Evolutionary conservation across 306 rosid species (phyloP).

Genomic region (Rosa chinensis): DNA sequence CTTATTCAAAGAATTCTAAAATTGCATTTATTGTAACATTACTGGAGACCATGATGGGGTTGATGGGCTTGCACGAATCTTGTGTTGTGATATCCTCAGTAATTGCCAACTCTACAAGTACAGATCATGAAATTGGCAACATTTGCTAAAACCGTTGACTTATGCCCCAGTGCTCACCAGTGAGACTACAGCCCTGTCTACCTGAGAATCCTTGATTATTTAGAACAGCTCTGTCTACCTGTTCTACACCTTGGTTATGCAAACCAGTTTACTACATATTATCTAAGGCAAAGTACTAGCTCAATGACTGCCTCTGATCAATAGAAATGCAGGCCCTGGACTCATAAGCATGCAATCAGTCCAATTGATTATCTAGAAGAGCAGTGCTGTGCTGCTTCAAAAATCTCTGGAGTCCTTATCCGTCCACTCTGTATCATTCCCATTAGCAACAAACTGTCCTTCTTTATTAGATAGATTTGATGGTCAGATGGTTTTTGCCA

Average conservation of each 20-base stretch:
- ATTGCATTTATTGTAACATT: not conserved
- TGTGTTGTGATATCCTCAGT: not conserved
- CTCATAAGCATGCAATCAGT: not conserved
- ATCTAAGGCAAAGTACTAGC: not conserved
- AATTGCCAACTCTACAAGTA: not conserved
- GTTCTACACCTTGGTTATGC: not conserved
- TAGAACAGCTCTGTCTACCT: not conserved
- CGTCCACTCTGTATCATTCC: not conserved
- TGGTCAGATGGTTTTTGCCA: not conserved
- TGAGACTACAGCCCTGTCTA: not conserved
- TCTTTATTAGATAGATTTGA: not conserved
- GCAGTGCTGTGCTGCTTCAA: not conserved
- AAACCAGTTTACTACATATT: not conserved
- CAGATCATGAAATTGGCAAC: not conserved
- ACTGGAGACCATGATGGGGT: not conserved
- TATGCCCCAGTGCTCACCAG: not conserved
- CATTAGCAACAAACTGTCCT: not conserved
- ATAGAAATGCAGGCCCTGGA: not conserved
- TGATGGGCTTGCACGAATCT: not conserved
- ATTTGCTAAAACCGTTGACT: not conserved
- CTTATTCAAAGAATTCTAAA: not conserved
- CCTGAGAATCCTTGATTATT: not conserved
- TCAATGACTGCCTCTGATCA: not conserved
- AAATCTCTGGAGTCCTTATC: not conserved
- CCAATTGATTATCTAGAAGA: not conserved